Evolutionary conservation across 176 grass and related monocot species (phyloP).

Genomic region (Zizania latifolia): DNA sequence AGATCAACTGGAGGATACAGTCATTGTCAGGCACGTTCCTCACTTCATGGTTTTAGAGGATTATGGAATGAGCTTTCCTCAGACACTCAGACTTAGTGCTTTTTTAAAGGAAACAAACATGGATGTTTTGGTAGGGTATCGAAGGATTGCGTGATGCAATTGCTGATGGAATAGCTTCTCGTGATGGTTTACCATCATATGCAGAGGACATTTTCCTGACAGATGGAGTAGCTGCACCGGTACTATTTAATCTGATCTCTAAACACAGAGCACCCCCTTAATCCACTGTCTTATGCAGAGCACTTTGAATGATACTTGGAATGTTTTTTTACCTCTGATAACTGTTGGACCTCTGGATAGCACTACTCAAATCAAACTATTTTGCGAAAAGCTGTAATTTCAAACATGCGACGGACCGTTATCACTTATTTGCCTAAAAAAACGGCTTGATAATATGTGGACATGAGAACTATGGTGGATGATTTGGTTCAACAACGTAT

Average conservation of each 20-base stretch:
- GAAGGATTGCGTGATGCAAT: conserved; percentile 56
- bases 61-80: background rate
- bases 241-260: conserved; percentile 22
- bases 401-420: background rate
- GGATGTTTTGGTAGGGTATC: conserved; percentile 37
- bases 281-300: background rate
- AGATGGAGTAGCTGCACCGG: conserved; percentile 56
- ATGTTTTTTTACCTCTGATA: background rate
- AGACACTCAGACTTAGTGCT: no score
- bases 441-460: background rate
- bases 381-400: background rate
- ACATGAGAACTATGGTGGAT: background rate
- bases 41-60: conserved; percentile 10
- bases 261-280: background rate
- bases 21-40: conserved; percentile 69
- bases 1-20: conserved; percentile 71
- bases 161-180: conserved; percentile 49
- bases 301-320: background rate
- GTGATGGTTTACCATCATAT: conserved; percentile 55
- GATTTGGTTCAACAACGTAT: background rate
- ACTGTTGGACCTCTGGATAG: background rate
- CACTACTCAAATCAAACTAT: background rate
- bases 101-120: no score
- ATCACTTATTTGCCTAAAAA: background rate
- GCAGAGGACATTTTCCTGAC: conserved; percentile 74